A percentile compares a stretch with the other conserved stretches of the same genome.
Conservation (phyloP, 805 yeast species). For the Candida khao-thaluensis region DNA sequence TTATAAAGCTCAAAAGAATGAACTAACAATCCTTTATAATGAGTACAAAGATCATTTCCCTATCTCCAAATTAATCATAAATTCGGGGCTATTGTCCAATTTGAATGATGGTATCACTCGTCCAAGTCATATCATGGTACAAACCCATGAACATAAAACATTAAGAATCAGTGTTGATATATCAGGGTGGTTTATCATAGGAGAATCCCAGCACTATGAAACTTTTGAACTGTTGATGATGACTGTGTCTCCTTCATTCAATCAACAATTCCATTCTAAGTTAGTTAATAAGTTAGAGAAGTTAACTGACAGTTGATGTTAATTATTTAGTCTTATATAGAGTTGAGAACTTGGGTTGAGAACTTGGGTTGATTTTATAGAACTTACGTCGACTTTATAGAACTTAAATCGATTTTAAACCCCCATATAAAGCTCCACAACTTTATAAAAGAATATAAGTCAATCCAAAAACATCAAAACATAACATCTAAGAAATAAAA, state of each 20-base stretch:
- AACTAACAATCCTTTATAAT: constrained; percentile 18
- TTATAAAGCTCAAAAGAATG: constrained; percentile 12
- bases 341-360: too few species aligned
- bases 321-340: too few species aligned
- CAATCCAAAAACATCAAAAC: too few species aligned
- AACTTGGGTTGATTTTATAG: too few species aligned
- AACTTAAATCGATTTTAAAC: too few species aligned
- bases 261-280: constrained; percentile 18
- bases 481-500: too few species aligned
- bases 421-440: too few species aligned
- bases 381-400: too few species aligned
- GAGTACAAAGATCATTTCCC: constrained; percentile 26
- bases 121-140: constrained; percentile 11
- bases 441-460: too few species aligned
- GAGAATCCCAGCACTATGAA: constrained; percentile 19
- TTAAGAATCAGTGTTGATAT: constrained; percentile 22
- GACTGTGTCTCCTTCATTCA: constrained; percentile 23
- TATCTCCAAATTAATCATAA: constrained; percentile 2
- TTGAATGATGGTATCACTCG: constrained; percentile 7
- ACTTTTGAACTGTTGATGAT: constrained; percentile 35
- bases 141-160: constrained; percentile 18
- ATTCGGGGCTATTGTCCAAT: neutral
- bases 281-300: constrained; percentile 19
- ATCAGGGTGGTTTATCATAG: constrained; percentile 28
- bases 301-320: too few species aligned